These are phyloP conservation scores for Tetragonia tetragonoides DNA, from an alignment of 148 eudicot genomes.

Conservation along the genomic window DNA sequence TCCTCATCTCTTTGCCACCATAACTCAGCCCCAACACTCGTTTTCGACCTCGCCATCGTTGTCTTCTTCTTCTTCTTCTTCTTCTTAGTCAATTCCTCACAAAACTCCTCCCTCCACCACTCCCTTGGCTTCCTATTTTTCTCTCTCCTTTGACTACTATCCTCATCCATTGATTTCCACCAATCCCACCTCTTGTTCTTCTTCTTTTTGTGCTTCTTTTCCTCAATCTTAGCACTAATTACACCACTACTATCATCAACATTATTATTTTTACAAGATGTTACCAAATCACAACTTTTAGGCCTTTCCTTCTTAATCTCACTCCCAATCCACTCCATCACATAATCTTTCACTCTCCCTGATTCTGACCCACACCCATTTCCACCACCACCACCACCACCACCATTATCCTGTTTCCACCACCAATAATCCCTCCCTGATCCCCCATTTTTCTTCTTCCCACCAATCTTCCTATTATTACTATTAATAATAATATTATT, in stretches of 20 bases:
- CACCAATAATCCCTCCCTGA: conserved; percentile 81
- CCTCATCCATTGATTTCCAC: conserved; percentile 75
- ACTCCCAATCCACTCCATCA: conserved; percentile 97
- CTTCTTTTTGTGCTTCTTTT: conserved; percentile 47
- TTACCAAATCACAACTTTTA: conserved; percentile 43
- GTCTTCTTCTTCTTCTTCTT: conserved; percentile 59
- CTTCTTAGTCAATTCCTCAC: conserved; percentile 81
- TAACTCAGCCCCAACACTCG: conserved; percentile 41
- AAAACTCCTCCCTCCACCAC: conserved; percentile 98
- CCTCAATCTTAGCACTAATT: not conserved
- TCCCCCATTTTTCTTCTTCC: conserved; percentile 55
- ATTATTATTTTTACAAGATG: not conserved
- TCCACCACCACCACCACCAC: conserved; percentile 80
- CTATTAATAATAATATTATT: not conserved
- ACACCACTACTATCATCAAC: too few relatives aligned
- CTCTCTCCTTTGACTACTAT: conserved; percentile 47
- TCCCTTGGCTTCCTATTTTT: conserved; percentile 76
- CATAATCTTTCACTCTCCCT: conserved; percentile 83
- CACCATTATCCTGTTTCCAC: conserved; percentile 83
- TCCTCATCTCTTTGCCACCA: conserved; percentile 95
- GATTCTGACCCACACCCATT: conserved; percentile 52
- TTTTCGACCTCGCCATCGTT: conserved; percentile 22
- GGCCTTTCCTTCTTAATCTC: conserved; percentile 90
- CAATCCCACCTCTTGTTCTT: conserved; percentile 66
- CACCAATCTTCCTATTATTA: conserved; percentile 28